These are phyloP conservation scores for Hypoxylon sp. DNA, from an alignment of 2,329 filamentous ascomycete species.

Conservation along the genomic window DNA sequence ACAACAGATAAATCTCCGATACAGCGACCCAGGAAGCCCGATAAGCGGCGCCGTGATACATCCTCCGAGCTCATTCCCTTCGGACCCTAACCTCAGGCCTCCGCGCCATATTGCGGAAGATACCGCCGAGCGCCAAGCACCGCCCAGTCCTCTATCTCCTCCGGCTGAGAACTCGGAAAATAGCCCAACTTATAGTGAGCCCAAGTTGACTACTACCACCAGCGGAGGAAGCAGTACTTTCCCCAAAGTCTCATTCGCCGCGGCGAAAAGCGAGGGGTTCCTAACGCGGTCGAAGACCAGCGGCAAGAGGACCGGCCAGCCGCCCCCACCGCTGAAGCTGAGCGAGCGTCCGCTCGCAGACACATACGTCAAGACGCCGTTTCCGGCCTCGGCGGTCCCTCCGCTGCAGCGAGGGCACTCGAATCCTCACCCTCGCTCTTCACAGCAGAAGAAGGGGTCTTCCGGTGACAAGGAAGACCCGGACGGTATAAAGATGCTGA, in stretches of 20 bases:
- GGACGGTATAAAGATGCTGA: neutral
- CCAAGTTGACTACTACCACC: neutral
- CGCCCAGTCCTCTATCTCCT: neutral
- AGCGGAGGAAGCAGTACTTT: neutral
- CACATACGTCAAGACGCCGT: conserved; percentile 47
- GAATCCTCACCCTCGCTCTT: neutral
- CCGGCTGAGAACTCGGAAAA: neutral
- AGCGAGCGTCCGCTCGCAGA: conserved; percentile 39
- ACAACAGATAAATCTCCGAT: conserved; percentile 39
- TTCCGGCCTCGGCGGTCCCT: conserved; percentile 19
- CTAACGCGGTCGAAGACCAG: conserved; percentile 31
- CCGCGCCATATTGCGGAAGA: neutral
- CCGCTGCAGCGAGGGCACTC: conserved; percentile 1
- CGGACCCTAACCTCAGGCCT: conserved; percentile 34
- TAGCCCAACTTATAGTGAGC: neutral
- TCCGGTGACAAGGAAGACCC: conserved; percentile 3
- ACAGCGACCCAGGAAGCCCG: conserved; percentile 49
- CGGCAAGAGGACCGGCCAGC: conserved; percentile 18
- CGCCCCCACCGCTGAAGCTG: conserved; percentile 47
- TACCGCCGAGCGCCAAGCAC: too few relatives aligned
- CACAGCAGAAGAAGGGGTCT: neutral
- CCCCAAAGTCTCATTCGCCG: conserved; percentile 40
- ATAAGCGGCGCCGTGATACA: conserved; percentile 30
- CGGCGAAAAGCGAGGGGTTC: conserved; percentile 34
- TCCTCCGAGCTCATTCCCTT: conserved; percentile 37